A percentile compares a stretch with the other conserved stretches of the same genome.
Conservation (phyloP, 441 rosid species). For the Manihot esculenta region DNA sequence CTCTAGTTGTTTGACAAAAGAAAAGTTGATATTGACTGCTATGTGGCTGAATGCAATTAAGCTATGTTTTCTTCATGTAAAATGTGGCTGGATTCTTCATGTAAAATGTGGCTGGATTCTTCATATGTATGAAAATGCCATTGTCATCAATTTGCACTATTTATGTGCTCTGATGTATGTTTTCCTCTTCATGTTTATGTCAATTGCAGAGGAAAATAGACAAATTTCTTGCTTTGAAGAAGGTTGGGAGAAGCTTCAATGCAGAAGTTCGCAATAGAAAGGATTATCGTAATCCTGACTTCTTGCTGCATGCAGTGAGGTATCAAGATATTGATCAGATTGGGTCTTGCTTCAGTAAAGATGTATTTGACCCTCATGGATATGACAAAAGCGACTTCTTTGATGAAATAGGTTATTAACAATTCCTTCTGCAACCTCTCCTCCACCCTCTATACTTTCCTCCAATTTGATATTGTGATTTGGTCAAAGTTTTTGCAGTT, state of each 20-base stretch:
- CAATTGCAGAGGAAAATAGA: slow-evolving; percentile 66
- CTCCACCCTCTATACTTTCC: too few relatives aligned
- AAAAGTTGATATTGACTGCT: not conserved
- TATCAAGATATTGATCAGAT: slow-evolving; percentile 94
- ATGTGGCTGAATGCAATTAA: not conserved
- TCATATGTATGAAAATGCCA: not conserved
- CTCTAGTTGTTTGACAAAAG: too few relatives aligned
- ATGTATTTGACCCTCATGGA: slow-evolving; percentile 91
- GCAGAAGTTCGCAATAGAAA: slow-evolving; percentile 89
- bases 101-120: not conserved
- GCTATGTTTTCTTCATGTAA: not conserved
- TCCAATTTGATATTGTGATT: too few relatives aligned
- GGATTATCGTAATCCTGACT: slow-evolving; percentile 94
- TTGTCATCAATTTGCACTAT: not conserved
- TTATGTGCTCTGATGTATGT: not conserved
- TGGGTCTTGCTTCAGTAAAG: slow-evolving; percentile 93
- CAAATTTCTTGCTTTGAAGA: slow-evolving; percentile 74
- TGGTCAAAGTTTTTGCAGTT: not conserved
- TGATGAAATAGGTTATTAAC: slow-evolving; percentile 69
- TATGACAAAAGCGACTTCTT: slow-evolving; percentile 82
- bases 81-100: too few relatives aligned
- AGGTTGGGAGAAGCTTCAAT: slow-evolving; percentile 90
- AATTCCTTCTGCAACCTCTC: slow-evolving; percentile 19
- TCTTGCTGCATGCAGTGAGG: slow-evolving; percentile 87
- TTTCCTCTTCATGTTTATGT: slow-evolving; percentile 18